Conservation (phyloP, 192 early-diverging fungal genomes). For the Chytriomyces sp. region DNA sequence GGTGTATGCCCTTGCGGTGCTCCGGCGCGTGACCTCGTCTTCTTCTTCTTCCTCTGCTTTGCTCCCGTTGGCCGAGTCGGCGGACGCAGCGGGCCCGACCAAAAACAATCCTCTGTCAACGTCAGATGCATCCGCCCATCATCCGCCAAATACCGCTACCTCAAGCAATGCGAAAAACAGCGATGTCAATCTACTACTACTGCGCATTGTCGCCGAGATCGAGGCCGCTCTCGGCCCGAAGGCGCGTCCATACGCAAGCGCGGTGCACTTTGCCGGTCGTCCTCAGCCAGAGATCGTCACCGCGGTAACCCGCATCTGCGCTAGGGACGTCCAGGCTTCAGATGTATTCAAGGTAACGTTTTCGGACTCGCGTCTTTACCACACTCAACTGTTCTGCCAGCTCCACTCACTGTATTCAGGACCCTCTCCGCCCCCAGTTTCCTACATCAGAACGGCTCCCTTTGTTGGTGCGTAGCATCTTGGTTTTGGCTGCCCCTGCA, state of each 20-base stretch:
- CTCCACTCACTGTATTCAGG: conserved; percentile 21
- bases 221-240: not conserved
- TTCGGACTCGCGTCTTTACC: not conserved
- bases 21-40: not conserved
- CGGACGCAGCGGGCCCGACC: not conserved
- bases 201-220: not conserved
- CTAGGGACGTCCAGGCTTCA: conserved; percentile 16
- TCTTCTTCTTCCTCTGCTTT: not conserved
- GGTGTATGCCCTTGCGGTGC: not conserved
- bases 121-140: too few species aligned
- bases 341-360: conserved; percentile 13
- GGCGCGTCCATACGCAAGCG: not conserved
- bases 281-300: conserved; percentile 2
- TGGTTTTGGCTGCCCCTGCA: not conserved
- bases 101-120: too few species aligned
- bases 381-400: not conserved
- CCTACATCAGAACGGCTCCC: not conserved
- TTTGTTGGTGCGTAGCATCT: conserved; percentile 9
- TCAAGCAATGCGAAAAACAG: too few species aligned
- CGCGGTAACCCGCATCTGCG: not conserved
- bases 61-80: not conserved
- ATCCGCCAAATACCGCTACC: too few species aligned
- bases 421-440: not conserved
- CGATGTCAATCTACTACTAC: not conserved
- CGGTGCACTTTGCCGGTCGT: conserved; percentile 1